Conservation (phyloP, 1,139 yeast genomes). For the Saccharomyces hybrid region DNA sequence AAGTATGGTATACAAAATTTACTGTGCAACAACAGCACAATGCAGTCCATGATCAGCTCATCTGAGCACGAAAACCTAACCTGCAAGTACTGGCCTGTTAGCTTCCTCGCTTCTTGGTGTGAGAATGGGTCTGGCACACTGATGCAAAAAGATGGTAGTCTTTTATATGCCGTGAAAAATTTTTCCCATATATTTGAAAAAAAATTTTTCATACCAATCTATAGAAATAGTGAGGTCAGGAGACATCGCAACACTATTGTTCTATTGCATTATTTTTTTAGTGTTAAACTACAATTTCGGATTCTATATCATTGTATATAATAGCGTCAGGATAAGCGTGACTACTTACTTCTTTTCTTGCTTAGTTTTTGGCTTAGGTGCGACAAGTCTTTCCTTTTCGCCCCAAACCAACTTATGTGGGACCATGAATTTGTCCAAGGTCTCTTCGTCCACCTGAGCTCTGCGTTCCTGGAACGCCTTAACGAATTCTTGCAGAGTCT, state of each 20-base stretch:
- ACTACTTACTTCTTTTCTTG: conserved; percentile 13
- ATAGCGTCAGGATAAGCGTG: neutral
- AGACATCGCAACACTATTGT: neutral
- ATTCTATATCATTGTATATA: neutral
- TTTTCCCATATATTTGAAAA: neutral
- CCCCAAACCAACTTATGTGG: conserved; percentile 81
- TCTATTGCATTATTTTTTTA: neutral
- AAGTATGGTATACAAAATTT: neutral
- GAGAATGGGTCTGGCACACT: neutral
- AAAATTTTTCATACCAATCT: neutral
- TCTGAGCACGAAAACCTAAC: neutral
- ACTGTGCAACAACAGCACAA: neutral
- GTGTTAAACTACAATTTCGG: neutral
- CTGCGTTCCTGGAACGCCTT: conserved; percentile 76
- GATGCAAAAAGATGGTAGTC: neutral
- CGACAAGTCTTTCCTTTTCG: conserved; percentile 58
- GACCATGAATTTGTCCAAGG: conserved; percentile 68
- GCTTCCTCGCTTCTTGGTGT: neutral
- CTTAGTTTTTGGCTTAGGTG: conserved; percentile 50
- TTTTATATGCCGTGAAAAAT: neutral
- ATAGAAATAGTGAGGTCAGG: neutral
- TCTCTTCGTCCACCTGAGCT: conserved; percentile 55
- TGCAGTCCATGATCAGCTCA: neutral
- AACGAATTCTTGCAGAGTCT: conserved; percentile 71
- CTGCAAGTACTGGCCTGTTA: neutral